Percentiles rank a stretch among this genome's conserved stretches.
Conservation (phyloP, 257 asterid genomes). For the Knoxia roxburghii region DNA sequence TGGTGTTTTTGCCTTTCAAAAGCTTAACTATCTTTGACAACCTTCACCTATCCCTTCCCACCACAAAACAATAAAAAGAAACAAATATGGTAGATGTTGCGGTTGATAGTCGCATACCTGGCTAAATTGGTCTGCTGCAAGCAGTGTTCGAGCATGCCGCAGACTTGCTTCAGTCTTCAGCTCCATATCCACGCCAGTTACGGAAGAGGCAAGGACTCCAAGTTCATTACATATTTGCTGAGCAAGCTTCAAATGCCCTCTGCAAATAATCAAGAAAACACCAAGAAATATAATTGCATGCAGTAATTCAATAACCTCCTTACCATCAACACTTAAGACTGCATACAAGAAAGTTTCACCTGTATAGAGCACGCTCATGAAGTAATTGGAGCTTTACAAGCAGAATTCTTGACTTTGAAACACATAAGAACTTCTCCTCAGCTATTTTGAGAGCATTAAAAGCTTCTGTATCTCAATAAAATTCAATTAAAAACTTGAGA, state of each 20-base stretch:
- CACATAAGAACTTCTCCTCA: conserved; percentile 64
- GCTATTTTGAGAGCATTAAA: conserved; percentile 78
- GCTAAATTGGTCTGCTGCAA: conserved; percentile 85
- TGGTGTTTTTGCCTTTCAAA: background rate
- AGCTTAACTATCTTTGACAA: background rate
- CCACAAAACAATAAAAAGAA: background rate
- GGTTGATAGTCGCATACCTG: conserved; percentile 38
- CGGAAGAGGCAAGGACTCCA: conserved; percentile 84
- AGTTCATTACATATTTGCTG: conserved; percentile 79
- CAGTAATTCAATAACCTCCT: background rate
- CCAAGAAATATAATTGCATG: conserved; percentile 6
- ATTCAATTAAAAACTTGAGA: background rate
- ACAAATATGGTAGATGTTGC: background rate
- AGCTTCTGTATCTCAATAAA: conserved; percentile 49
- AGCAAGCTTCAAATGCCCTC: conserved; percentile 81
- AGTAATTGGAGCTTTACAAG: conserved; percentile 74
- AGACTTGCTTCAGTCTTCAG: conserved; percentile 80
- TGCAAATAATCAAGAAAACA: conserved; percentile 22
- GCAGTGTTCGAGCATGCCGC: conserved; percentile 86
- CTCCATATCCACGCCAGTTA: conserved; percentile 91
- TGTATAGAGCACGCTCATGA: conserved; percentile 83
- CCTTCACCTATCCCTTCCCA: background rate
- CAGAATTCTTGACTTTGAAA: conserved; percentile 74
- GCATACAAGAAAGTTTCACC: conserved; percentile 30
- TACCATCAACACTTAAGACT: background rate